Evolutionary conservation across 2,329 filamentous ascomycete genomes (phyloP), one percentile per base, ranked within the genome.

Genomic region (Biscogniauxia mediterranea): DNA sequence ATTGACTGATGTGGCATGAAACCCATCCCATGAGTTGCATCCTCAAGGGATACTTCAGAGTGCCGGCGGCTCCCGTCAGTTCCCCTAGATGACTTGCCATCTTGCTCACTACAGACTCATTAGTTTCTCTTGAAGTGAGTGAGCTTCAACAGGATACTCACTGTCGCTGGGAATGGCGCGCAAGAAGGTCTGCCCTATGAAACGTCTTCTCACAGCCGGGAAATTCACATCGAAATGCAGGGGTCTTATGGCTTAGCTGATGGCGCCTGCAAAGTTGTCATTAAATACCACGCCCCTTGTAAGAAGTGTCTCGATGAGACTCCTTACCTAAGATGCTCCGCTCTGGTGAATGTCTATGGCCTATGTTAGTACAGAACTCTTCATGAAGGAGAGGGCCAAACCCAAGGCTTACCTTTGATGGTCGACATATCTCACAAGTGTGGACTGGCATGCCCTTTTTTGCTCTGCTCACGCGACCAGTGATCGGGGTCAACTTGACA

Each of bases 401-500:
- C 23, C 52, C 46, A 52, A 20, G 23, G 61, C 69, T 60, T 74
- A 84, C 82, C 78, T 85, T 85, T 19, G 79, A 73, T 20, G 81
- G 81, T 62, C 75, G 78, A 66, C 83, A 85, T 58, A 77, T 73
- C 5, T 85, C 79, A 64, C 83, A 86, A 2, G 75, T 78, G 70
- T 86, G 83, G 57, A 86, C 83, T 17, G 81, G 81, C n/a, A 85
- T 76, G 13, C 83, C 83, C 71, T 86, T 86, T 77, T 83, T 85
- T 53, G 83, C 83, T 64, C 83, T 80, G 70, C 83, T 86, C 50
- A 85, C 80, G 63, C 83, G 81, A 20, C 81, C 76, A 26, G 83
- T 86, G 63, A 86, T 83, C 11, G 83, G 83, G 21, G 83, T 86
- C 65, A 83, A 73, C 70, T 81, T 85, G 66, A 83, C 73, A 17